Base-by-base conservation (phyloP, 352 stramenopile genomes). In the Phytophthora pistaciae region DNA sequence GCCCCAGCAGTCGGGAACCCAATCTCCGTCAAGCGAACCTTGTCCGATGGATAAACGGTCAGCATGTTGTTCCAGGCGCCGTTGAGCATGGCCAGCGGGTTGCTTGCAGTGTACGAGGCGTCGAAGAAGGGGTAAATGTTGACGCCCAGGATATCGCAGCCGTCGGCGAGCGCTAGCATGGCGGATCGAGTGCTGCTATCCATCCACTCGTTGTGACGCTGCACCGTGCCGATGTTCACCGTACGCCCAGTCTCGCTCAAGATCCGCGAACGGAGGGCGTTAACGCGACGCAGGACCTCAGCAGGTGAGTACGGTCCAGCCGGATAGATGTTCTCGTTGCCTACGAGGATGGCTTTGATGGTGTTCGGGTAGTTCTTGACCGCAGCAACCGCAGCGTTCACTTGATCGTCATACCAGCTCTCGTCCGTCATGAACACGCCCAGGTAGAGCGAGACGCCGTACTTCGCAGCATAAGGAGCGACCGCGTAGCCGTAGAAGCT, bases 41-140 rank as follows among this genome's bases (percentile, higher is more conserved):
- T 96, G 10, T 67, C 20, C 0, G 57, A 60, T 1, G 81, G 64
- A 60, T 89, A 96, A 18, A 78, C 21, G 13, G 48, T 66, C 20
- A 82, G 42, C 72, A 96, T 87, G 25, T 66, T 56, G 56, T 88
- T 78, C 88, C 87, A 95, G 14, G 83, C 64, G 7, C 65, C 77
- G 38, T 92, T 79, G 3, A 95, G 78, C 62, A 92, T 75, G 16
- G 74, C 75, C 1, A 85, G 33, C 27, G 84, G 83, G 18, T 83
- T 66, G 18, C 56, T 67, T 4, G 74, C 49, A 50, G 82, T 74
- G 78, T 93, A 94, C 40, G 72, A 83, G 10, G 31, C 60, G 42
- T 92, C 79, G 53, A 93, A 92, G 75, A 94, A 94, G 3, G 85
- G 86, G 54, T 93, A 93, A 56, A 92, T 90, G 61, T 93, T 95